These are phyloP conservation scores for Pseudozyma sp. DNA, from an alignment of 1,284 basidiomycete species.

Conservation along the genomic window DNA sequence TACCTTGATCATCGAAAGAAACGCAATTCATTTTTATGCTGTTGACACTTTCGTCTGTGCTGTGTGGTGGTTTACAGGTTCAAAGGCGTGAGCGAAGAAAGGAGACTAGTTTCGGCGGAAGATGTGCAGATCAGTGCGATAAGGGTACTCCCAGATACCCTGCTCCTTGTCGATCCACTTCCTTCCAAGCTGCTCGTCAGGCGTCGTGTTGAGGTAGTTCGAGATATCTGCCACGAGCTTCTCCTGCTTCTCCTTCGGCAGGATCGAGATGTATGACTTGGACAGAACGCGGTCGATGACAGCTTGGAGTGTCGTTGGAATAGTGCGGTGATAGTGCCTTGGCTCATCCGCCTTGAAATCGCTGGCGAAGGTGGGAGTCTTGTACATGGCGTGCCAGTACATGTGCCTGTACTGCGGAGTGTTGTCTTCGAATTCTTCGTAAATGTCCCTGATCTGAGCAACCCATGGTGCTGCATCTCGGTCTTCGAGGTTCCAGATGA, in stretches of 20 bases:
- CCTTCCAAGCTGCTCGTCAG: slow-evolving; percentile 46
- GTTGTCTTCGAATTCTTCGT: slow-evolving; percentile 60
- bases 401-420: slow-evolving; percentile 64
- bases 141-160: slow-evolving; percentile 61
- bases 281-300: slow-evolving; percentile 54
- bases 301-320: slow-evolving; percentile 56
- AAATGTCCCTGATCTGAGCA: slow-evolving; percentile 55
- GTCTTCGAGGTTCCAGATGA: slow-evolving; percentile 67
- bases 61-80: background rate
- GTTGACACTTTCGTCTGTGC: background rate
- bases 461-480: slow-evolving; percentile 63
- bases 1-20: too few species aligned
- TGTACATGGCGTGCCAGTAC: slow-evolving; percentile 63
- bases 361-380: slow-evolving; percentile 26
- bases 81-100: background rate
- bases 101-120: slow-evolving; percentile 36
- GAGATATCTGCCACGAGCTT: slow-evolving; percentile 29
- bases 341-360: slow-evolving; percentile 45
- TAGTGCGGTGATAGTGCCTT: slow-evolving; percentile 39
- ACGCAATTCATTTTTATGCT: background rate
- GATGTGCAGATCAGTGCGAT: slow-evolving; percentile 48
- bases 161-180: slow-evolving; percentile 61
- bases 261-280: slow-evolving; percentile 62
- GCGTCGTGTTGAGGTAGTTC: slow-evolving; percentile 32
- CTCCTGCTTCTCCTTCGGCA: slow-evolving; percentile 44